Evolutionary conservation across 1,139 yeast genomes (phyloP), one percentile per base, ranked within the genome.

Genomic region (Debaryomyces sp.): DNA sequence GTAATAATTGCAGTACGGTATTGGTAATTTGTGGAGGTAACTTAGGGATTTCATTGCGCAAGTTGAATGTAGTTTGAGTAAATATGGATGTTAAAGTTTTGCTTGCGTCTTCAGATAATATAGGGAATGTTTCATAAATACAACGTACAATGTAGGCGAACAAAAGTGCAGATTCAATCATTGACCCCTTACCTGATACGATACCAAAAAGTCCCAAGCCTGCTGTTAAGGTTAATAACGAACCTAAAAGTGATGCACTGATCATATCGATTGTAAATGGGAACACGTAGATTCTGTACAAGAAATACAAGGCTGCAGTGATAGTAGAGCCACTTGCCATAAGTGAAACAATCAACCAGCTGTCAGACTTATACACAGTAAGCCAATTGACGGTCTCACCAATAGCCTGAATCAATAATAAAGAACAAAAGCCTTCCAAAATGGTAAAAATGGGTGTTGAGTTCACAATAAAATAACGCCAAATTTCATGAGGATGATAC

Each of bases 81-180:
- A 76, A 68, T 27, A 76, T 58, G 22, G 66, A 56, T 13, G 78
- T 62, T 41, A 76, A 64, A 2, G 78, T 69, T 49, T 66, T 63
- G 41, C 73, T 64, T 15, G 80, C 84, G 55, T 73, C 73, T 56
- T 78, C 77, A 4, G 89, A 83, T 45, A 91, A 77, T 56, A 87
- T 89, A 0, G 97, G 96, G 60, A 91, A 89, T 4, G 96, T 84
- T 62, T 91, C 95, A 65, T 92, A 92, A 50, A 91, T 83, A 58
- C 97, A 90, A 64, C 96, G 87, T 15, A 94, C 97, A 56, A 92
- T 86, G 66, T 94, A 94, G 10, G 96, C 95, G 63, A 90, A 86
- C 58, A 94, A 75, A 51, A 92, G 71, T 6, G 96, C 88, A 30
- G 92, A 82, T 67, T 94, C 99, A 50, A 91, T 80, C 32, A 94